phyloP scores from a whole-genome alignment of 176 grass and related monocot genomes.

The Phoenix roebelenii region DNA sequence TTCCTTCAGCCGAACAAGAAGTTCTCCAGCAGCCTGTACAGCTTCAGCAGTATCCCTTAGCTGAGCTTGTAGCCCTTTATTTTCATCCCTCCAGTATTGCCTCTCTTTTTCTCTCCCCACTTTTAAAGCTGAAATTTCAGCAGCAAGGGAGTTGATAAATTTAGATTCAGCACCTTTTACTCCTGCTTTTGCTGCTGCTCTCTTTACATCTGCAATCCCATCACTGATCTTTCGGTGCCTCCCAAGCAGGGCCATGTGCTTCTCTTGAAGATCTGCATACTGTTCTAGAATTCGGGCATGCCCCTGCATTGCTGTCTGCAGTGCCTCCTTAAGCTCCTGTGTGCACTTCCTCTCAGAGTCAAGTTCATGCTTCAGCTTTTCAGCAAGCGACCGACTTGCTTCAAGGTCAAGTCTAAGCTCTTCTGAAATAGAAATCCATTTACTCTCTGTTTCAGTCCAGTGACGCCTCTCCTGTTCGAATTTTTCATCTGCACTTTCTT shows the following conservation, averaged over 20 bases:
- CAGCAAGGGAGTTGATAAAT: conserved; percentile 74
- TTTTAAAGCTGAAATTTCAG: conserved; percentile 61
- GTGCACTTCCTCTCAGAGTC: conserved; percentile 76
- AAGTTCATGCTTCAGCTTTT: conserved; percentile 46
- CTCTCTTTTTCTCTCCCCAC: conserved; percentile 46
- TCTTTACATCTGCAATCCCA: conserved; percentile 75
- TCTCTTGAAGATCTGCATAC: conserved; percentile 96
- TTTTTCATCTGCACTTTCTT: conserved; percentile 33
- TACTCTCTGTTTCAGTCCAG: conserved; percentile 64
- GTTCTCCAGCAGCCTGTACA: conserved; percentile 89
- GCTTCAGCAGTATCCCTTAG: conserved; percentile 82
- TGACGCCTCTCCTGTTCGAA: conserved; percentile 21
- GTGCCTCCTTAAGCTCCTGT: conserved; percentile 82
- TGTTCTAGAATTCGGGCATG: conserved; percentile 85
- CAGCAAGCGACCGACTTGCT: conserved; percentile 37
- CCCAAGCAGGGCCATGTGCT: conserved; percentile 65
- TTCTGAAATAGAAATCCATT: conserved; percentile 75
- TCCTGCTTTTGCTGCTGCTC: conserved; percentile 64
- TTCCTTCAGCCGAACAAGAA: conserved; percentile 77
- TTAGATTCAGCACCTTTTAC: conserved; percentile 50
- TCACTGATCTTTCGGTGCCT: conserved; percentile 69
- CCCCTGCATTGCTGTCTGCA: conserved; percentile 90
- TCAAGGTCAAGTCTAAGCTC: conserved; percentile 89
- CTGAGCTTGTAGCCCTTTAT: conserved; percentile 63
- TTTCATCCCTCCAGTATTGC: conserved; percentile 56